Percentiles rank a stretch among this genome's conserved stretches.
Conservation (phyloP, 2,329 filamentous ascomycete genomes). For the Beauveria scarabaeidicola region DNA sequence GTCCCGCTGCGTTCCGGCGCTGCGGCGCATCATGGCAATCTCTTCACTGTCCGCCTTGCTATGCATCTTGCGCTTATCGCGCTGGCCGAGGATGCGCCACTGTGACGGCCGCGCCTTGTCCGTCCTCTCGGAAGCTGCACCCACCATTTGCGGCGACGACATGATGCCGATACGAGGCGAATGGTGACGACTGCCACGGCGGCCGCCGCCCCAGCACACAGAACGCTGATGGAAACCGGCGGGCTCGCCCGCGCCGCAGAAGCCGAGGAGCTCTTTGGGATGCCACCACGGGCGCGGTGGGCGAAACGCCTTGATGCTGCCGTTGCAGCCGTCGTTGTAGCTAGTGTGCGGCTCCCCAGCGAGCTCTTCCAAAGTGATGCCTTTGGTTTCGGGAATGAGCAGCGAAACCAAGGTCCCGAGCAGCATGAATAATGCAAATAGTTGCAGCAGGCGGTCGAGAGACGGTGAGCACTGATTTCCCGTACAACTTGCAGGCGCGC, state of each 20-base stretch:
- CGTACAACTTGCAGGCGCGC: slow-evolving; percentile 36
- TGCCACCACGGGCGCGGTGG: slow-evolving; percentile 23
- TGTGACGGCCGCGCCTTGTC: background rate
- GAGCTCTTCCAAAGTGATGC: slow-evolving; percentile 62
- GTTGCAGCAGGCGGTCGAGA: slow-evolving; percentile 66
- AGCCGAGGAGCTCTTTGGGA: slow-evolving; percentile 38
- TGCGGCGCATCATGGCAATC: slow-evolving; percentile 10
- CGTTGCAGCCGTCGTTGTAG: slow-evolving; percentile 43
- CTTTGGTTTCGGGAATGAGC: slow-evolving; percentile 70
- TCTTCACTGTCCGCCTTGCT: slow-evolving; percentile 2
- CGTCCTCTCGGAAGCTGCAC: background rate
- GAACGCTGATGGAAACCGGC: slow-evolving; percentile 40
- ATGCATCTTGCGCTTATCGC: background rate
- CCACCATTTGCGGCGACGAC: slow-evolving; percentile 26
- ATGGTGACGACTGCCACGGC: slow-evolving; percentile 16
- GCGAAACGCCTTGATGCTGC: slow-evolving; percentile 30
- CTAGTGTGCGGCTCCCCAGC: slow-evolving; percentile 58
- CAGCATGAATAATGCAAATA: slow-evolving; percentile 76
- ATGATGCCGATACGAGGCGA: slow-evolving; percentile 32
- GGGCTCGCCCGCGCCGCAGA: slow-evolving; percentile 40
- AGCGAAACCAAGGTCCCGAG: slow-evolving; percentile 59
- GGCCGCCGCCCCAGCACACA: slow-evolving; percentile 3
- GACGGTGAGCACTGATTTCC: slow-evolving; percentile 45
- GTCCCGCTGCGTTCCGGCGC: background rate
- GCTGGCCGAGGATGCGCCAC: background rate